Base-by-base conservation (phyloP, 768 basidiomycete species). In the Russula earlei region DNA sequence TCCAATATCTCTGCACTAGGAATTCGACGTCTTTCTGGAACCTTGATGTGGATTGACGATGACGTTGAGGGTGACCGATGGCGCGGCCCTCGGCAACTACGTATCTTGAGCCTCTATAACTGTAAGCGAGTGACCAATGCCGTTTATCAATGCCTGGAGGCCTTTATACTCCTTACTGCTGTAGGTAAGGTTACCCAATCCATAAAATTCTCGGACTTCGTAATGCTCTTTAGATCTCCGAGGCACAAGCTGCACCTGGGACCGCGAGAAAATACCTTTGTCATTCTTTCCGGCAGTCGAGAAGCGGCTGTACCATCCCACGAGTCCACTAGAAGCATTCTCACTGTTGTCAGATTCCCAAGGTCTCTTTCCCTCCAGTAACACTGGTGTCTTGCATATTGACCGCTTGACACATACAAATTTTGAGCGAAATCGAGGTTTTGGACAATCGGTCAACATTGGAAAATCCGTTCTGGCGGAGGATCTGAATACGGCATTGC, bases 1-100 rank as follows among this genome's bases (percentile, higher is more conserved):
- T 84, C 82, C 1, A 24, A 58, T 2, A 61, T 90, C 36, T 77
- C 78, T 3, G 62, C 77, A 3, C 74, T 76, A 60, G 84, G 80
- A 12, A 65, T 87, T 47, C 73, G 71, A 33, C 65, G 71, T 5
- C 75, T 91, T 11, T 68, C 80, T 0, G 73, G 76, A 20, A 77
- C 77, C 3, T 68, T 85, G 14, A 66, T 66, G 2, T 70, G 67
- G 65, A 62, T 67, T 29, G 66, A 73, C 27, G 68, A 69, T n/a
- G 65, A 67, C 2, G 59, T 64, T n/a, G 44, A 44, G 6, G 42
- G n/a, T n/a, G 60, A 55, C 14, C 47, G 34, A 56, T 49, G 62
- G 43, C 56, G 62, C 20, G 63, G 63, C 25, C 63, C 63, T 15
- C 63, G 63, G 63, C 58, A 55, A 27, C 52, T 64, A 22, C 62